These are phyloP conservation scores for Tolypocladium guangdongense DNA, from an alignment of 2,329 filamentous ascomycete genomes.

Conservation along the genomic window DNA sequence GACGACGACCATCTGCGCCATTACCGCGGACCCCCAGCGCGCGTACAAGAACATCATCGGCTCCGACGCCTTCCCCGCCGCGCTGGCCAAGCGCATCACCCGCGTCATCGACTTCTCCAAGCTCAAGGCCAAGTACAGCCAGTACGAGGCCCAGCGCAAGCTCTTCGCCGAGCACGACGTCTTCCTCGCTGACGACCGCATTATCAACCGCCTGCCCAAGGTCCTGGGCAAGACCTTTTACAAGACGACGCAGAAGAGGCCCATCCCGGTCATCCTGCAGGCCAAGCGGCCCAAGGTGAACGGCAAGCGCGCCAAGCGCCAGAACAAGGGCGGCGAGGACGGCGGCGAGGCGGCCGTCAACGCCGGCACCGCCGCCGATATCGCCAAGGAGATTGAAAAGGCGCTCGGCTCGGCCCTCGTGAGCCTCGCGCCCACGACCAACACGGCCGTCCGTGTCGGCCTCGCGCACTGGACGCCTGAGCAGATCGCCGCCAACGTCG, in stretches of 20 bases:
- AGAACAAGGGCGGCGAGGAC: conserved; percentile 35
- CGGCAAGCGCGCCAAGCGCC: conserved; percentile 44
- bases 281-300: conserved; percentile 50
- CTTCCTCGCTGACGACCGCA: conserved; percentile 85
- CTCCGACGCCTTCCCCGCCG: conserved; percentile 57
- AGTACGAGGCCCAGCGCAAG: conserved; percentile 79
- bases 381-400: conserved; percentile 73
- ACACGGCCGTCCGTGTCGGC: conserved; percentile 71
- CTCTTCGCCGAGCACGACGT: conserved; percentile 80
- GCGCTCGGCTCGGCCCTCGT: conserved; percentile 70
- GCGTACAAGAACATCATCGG: conserved; percentile 83
- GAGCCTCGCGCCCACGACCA: conserved; percentile 66
- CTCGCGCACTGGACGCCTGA: conserved; percentile 63
- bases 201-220: conserved; percentile 62
- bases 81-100: conserved; percentile 56
- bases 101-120: conserved; percentile 75
- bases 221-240: conserved; percentile 89
- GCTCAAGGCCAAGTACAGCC: conserved; percentile 70
- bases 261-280: conserved; percentile 68
- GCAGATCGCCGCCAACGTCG: conserved; percentile 71
- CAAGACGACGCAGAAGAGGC: conserved; percentile 70
- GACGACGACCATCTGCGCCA: conserved; percentile 64
- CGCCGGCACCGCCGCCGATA: conserved; percentile 47
- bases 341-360: conserved; percentile 15
- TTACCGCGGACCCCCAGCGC: conserved; percentile 71